Percentiles rank a stretch among this genome's conserved stretches.
Conservation (phyloP, 2,329 filamentous ascomycete species). For the Scortechinia acanthostroma region DNA sequence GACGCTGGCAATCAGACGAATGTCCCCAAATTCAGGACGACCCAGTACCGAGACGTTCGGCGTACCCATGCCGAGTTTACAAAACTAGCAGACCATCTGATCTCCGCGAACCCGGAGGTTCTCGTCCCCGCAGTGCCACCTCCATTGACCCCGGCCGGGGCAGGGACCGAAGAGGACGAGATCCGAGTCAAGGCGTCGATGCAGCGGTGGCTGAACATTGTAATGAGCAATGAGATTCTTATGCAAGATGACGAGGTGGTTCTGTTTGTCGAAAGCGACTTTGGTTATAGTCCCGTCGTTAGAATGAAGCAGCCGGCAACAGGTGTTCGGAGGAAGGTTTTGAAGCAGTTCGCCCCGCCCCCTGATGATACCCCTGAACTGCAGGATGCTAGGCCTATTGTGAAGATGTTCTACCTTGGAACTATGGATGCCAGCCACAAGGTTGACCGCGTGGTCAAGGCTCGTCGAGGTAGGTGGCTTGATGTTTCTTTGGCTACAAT, state of each 20-base stretch:
- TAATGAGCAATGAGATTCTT: slow-evolving; percentile 84
- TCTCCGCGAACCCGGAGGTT: slow-evolving; percentile 94
- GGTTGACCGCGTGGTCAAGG: slow-evolving; percentile 87
- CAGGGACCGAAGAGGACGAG: slow-evolving; percentile 94
- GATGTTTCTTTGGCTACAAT: slow-evolving; percentile 14
- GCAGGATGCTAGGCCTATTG: slow-evolving; percentile 77
- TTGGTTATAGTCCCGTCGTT: slow-evolving; percentile 92
- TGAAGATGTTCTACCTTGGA: slow-evolving; percentile 91
- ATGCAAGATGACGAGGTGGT: slow-evolving; percentile 96
- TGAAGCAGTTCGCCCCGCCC: slow-evolving; percentile 96
- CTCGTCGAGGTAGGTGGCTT: slow-evolving; percentile 66
- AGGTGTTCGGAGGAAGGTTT: slow-evolving; percentile 84
- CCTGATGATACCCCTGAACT: slow-evolving; percentile 95
- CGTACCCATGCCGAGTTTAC: slow-evolving; percentile 91
- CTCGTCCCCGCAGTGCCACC: slow-evolving; percentile 90
- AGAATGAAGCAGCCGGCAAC: slow-evolving; percentile 95
- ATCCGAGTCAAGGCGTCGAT: slow-evolving; percentile 77
- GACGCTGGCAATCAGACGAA: slow-evolving; percentile 63
- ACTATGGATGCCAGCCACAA: slow-evolving; percentile 97
- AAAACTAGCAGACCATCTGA: slow-evolving; percentile 91
- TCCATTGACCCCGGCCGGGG: slow-evolving; percentile 87
- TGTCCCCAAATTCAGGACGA: slow-evolving; percentile 94
- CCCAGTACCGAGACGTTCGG: slow-evolving; percentile 94
- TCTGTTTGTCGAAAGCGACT: slow-evolving; percentile 97
- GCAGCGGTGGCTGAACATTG: slow-evolving; percentile 90